Percentiles rank a stretch among this genome's conserved stretches.
phyloP scores from a whole-genome alignment of 352 stramenopile species.

The Phytopythium litorale region DNA sequence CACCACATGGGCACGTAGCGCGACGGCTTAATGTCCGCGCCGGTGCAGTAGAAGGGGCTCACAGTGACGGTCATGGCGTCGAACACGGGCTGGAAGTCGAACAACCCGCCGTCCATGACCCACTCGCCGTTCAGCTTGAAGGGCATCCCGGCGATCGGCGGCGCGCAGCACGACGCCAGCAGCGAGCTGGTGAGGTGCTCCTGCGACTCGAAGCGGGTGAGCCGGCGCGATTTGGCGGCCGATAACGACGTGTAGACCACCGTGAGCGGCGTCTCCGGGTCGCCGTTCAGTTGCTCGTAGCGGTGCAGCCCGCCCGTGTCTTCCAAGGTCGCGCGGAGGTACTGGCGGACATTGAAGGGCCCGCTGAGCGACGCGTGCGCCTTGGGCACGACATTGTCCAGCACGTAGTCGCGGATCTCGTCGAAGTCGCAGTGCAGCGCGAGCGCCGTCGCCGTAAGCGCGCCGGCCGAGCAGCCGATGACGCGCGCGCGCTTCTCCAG shows the following conservation, averaged over 20 bases:
- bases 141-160: conserved; percentile 74
- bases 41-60: conserved; percentile 85
- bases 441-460: conserved; percentile 66
- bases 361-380: conserved; percentile 47
- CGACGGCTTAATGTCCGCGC: conserved; percentile 87
- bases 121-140: conserved; percentile 82
- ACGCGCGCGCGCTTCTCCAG: conserved; percentile 55
- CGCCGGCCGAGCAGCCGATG: conserved; percentile 77
- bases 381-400: conserved; percentile 45
- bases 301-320: conserved; percentile 34
- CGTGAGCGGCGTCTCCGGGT: conserved; percentile 31
- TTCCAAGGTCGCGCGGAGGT: conserved; percentile 48
- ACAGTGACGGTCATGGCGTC: conserved; percentile 72
- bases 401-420: conserved; percentile 56
- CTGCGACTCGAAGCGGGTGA: conserved; percentile 59
- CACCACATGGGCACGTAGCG: conserved; percentile 90
- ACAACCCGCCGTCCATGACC: conserved; percentile 83
- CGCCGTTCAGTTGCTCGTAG: conserved; percentile 46
- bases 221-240: conserved; percentile 52
- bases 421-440: conserved; percentile 76
- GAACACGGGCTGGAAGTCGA: conserved; percentile 81
- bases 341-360: conserved; percentile 64
- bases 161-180: conserved; percentile 76
- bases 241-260: conserved; percentile 80
- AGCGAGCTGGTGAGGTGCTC: conserved; percentile 65